Percentiles rank a stretch among this genome's conserved stretches.
phyloP scores from a whole-genome alignment of 129 eudicot genomes.

The Dittrichia graveolens region DNA sequence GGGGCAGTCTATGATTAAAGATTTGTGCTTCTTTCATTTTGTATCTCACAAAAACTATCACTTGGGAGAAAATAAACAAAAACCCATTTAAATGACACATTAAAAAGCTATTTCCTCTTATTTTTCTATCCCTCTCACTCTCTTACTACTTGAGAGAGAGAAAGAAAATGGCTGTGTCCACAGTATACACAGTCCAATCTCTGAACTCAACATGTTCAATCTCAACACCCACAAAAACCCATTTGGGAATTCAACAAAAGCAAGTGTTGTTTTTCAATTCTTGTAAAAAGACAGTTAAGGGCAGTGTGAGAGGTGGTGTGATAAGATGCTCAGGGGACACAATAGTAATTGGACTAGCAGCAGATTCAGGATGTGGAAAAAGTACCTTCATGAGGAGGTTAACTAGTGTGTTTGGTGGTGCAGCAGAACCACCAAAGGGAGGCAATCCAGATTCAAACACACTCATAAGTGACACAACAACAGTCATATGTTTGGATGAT shows the following conservation, averaged over 20 bases:
- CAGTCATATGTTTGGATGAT: slow-evolving; percentile 93
- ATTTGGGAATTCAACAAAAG: slow-evolving; percentile 65
- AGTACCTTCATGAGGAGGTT: slow-evolving; percentile 96
- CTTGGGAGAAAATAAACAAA: slow-evolving; percentile 30
- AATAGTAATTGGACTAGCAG: slow-evolving; percentile 89
- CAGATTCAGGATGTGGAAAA: slow-evolving; percentile 98
- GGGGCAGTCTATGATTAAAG: slow-evolving; percentile 32
- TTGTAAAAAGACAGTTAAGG: slow-evolving; percentile 32
- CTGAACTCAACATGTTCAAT: slow-evolving; percentile 69
- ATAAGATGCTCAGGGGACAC: slow-evolving; percentile 71
- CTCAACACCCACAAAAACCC: slow-evolving; percentile 71
- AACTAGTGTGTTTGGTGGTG: slow-evolving; percentile 97
- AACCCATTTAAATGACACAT: slow-evolving; percentile 34
- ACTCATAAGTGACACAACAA: slow-evolving; percentile 84
- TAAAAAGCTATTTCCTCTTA: slow-evolving; percentile 31
- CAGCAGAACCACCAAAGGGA: slow-evolving; percentile 94
- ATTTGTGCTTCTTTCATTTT: slow-evolving; percentile 37
- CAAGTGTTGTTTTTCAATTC: slow-evolving; percentile 57
- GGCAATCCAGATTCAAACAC: slow-evolving; percentile 99
- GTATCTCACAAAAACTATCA: slow-evolving; percentile 47
- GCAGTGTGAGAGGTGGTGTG: slow-evolving; percentile 32
- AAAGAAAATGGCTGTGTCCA: slow-evolving; percentile 71
- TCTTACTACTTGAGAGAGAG: slow-evolving; percentile 19
- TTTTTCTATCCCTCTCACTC: slow-evolving; percentile 22
- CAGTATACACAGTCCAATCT: slow-evolving; percentile 72